phyloP scores from a whole-genome alignment of 805 yeast species.

The Candida taoyuanica region DNA sequence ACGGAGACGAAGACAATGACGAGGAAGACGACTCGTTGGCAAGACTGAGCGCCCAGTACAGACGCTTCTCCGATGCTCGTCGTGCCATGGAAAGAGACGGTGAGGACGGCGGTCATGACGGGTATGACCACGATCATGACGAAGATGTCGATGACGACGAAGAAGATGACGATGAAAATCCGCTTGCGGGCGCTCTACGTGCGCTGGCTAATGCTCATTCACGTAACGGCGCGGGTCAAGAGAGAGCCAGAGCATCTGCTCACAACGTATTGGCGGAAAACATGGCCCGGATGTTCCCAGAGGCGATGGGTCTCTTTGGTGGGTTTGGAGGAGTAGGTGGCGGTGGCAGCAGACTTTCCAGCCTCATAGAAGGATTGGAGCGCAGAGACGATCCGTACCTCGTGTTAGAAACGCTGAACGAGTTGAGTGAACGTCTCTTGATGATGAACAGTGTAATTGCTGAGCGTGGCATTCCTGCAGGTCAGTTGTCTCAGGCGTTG shows the following conservation, averaged over 20 bases:
- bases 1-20: slow-evolving; percentile 27
- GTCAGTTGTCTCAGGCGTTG: slow-evolving; percentile 48
- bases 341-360: slow-evolving; percentile 22
- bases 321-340: slow-evolving; percentile 21
- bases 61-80: slow-evolving; percentile 29
- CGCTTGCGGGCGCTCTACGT: slow-evolving; percentile 27
- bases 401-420: slow-evolving; percentile 59
- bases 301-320: slow-evolving; percentile 32
- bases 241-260: slow-evolving; percentile 6
- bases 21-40: slow-evolving; percentile 30
- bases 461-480: slow-evolving; percentile 61
- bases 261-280: slow-evolving; percentile 19
- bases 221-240: slow-evolving; percentile 1
- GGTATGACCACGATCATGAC: slow-evolving; percentile 21
- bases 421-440: slow-evolving; percentile 56
- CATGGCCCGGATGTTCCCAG: slow-evolving; percentile 36
- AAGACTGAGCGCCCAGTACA: slow-evolving; percentile 38
- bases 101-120: slow-evolving; percentile 24
- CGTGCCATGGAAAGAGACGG: slow-evolving; percentile 7
- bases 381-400: slow-evolving; percentile 50
- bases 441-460: slow-evolving; percentile 65
- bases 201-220: slow-evolving; percentile 22
- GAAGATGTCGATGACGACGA: slow-evolving; percentile 25
- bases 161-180: slow-evolving; percentile 21
- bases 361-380: slow-evolving; percentile 18